Evolutionary conservation across 2,329 filamentous ascomycete species (phyloP).

Genomic region (Fusarium albosuccineum): DNA sequence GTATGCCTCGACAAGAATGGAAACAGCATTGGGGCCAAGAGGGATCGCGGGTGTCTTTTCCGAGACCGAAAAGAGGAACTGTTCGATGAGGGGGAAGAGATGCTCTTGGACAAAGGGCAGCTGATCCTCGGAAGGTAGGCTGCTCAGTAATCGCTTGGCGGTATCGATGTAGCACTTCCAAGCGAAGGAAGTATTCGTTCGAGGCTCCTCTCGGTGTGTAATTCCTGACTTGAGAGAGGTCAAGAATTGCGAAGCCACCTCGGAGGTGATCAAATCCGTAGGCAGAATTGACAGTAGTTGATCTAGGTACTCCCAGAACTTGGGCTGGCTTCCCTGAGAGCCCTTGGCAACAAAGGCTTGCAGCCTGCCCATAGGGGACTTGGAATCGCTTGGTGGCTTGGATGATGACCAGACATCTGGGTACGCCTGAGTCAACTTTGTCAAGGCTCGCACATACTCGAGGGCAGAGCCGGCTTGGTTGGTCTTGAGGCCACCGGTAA

Average conservation of each 20-base stretch:
- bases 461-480: slow-evolving; percentile 80
- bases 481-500: slow-evolving; percentile 79
- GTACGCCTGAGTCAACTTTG: slow-evolving; percentile 72
- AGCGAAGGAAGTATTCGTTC: slow-evolving; percentile 74
- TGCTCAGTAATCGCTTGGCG: slow-evolving; percentile 65
- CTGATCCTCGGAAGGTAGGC: slow-evolving; percentile 60
- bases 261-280: slow-evolving; percentile 54
- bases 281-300: slow-evolving; percentile 73
- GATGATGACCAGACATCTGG: slow-evolving; percentile 80
- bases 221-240: slow-evolving; percentile 79
- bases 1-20: slow-evolving; percentile 63
- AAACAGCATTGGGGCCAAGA: slow-evolving; percentile 51
- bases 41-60: slow-evolving; percentile 54
- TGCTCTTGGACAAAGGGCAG: slow-evolving; percentile 62
- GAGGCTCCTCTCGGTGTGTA: slow-evolving; percentile 79
- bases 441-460: slow-evolving; percentile 77
- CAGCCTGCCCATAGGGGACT: slow-evolving; percentile 68
- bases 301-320: slow-evolving; percentile 80
- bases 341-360: slow-evolving; percentile 83
- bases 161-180: slow-evolving; percentile 82
- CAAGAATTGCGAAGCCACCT: slow-evolving; percentile 72
- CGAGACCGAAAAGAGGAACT: slow-evolving; percentile 63
- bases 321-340: slow-evolving; percentile 79
- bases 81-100: slow-evolving; percentile 66
- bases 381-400: slow-evolving; percentile 59